Evolutionary conservation across 2,329 filamentous ascomycete species (phyloP).

Genomic region (Shiraia sp.): DNA sequence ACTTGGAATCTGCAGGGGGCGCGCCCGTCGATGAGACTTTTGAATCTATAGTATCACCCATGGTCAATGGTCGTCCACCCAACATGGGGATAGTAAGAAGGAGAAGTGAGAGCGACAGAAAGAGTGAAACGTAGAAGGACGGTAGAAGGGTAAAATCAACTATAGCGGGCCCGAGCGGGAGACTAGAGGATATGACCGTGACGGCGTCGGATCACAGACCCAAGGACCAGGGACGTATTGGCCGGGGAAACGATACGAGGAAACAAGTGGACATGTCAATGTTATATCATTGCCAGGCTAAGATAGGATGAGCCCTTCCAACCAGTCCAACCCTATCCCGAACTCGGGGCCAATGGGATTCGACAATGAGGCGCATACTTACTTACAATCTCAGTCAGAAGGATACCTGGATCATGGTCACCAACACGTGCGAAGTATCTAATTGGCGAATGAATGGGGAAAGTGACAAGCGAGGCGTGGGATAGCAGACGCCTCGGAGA

Average conservation of each 20-base stretch:
- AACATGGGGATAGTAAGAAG: conserved; percentile 22
- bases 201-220: conserved; percentile 28
- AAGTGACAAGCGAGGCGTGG: conserved; percentile 23
- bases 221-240: conserved; percentile 27
- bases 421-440: conserved; percentile 36
- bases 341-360: conserved; percentile 23
- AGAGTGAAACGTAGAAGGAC: conserved; percentile 18
- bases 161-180: conserved; percentile 31
- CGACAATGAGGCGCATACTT: conserved; percentile 32
- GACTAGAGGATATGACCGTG: conserved; percentile 33
- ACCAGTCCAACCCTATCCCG: conserved; percentile 20
- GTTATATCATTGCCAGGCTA: conserved; percentile 31
- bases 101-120: conserved; percentile 5
- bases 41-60: conserved; percentile 33
- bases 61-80: conserved; percentile 25
- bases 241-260: conserved; percentile 22
- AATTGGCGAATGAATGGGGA: conserved; percentile 25
- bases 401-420: conserved; percentile 30
- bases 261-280: conserved; percentile 23
- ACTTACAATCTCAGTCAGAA: conserved; percentile 33
- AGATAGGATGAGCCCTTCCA: conserved; percentile 29
- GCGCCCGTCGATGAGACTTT: conserved; percentile 17
- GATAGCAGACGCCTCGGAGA: conserved; percentile 18
- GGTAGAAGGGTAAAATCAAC: conserved; percentile 29
- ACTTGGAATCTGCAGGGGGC: conserved; percentile 9